Percentiles rank a stretch among this genome's conserved stretches.
Evolutionary conservation across 768 basidiomycete genomes (phyloP).

Genomic region (Auricularia sp.): DNA sequence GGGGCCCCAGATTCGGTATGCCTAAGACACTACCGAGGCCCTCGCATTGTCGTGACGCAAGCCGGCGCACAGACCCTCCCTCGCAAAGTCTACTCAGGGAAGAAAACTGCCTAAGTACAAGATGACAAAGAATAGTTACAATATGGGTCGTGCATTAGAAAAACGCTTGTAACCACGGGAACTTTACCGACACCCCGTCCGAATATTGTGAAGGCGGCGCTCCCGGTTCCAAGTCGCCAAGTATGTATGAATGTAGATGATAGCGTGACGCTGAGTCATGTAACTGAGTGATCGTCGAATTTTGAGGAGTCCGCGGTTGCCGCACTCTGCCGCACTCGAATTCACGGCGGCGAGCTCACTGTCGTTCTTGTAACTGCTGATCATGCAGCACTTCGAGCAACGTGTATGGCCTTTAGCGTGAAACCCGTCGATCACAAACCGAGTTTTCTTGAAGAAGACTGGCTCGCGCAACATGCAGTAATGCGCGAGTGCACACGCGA

Average conservation of each 20-base stretch:
- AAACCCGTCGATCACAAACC: conserved; percentile 26
- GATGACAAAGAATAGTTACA: too few species aligned
- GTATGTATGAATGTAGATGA: conserved; percentile 16
- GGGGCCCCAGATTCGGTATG: too few species aligned
- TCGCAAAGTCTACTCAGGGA: too few species aligned
- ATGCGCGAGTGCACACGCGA: conserved; percentile 23
- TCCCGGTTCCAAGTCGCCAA: not conserved
- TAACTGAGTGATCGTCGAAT: conserved; percentile 24
- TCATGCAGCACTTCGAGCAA: conserved; percentile 23
- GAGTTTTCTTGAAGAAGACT: conserved; percentile 24
- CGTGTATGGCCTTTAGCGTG: conserved; percentile 26
- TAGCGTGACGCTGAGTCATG: conserved; percentile 21
- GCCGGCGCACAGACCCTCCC: too few species aligned
- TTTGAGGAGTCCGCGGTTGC: conserved; percentile 10
- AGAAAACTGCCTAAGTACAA: too few species aligned
- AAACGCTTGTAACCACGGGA: too few species aligned
- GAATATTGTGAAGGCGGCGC: not conserved
- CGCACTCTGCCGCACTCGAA: conserved; percentile 24
- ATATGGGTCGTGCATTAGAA: too few species aligned
- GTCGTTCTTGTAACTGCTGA: conserved; percentile 20
- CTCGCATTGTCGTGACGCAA: too few species aligned
- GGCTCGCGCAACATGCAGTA: conserved; percentile 24
- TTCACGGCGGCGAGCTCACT: conserved; percentile 19
- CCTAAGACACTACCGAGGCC: too few species aligned
- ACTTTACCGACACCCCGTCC: too few species aligned